These are phyloP conservation scores for Hypoxylon sp. DNA, from an alignment of 2,329 filamentous ascomycete genomes.

Conservation along the genomic window DNA sequence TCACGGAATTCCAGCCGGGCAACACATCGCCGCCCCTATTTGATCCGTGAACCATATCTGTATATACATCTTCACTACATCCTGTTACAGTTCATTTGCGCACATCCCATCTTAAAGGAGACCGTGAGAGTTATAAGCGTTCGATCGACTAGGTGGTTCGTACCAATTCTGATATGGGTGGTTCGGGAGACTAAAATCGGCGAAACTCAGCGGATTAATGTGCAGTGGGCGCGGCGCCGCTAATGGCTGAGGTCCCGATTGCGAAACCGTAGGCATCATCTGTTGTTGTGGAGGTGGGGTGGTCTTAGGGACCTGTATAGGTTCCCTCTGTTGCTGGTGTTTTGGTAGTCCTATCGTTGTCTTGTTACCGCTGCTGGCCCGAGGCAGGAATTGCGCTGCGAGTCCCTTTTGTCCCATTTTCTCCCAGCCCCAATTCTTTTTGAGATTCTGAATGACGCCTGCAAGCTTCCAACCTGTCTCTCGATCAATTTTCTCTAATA, in stretches of 20 bases:
- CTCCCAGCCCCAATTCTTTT: slow-evolving; percentile 83
- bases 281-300: slow-evolving; percentile 45
- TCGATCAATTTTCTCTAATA: slow-evolving; percentile 80
- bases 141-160: slow-evolving; percentile 74
- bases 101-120: slow-evolving; percentile 45
- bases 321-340: slow-evolving; percentile 42
- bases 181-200: slow-evolving; percentile 82
- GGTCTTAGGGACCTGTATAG: slow-evolving; percentile 41
- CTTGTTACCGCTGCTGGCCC: slow-evolving; percentile 20
- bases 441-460: slow-evolving; percentile 80
- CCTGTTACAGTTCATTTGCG: neutral
- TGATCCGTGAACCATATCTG: slow-evolving; percentile 5
- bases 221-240: slow-evolving; percentile 55
- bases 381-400: slow-evolving; percentile 48
- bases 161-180: slow-evolving; percentile 88
- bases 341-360: slow-evolving; percentile 25
- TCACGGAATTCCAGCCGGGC: slow-evolving; percentile 10
- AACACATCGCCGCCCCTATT: neutral
- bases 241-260: slow-evolving; percentile 49
- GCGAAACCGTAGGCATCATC: slow-evolving; percentile 45
- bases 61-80: slow-evolving; percentile 29
- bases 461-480: slow-evolving; percentile 85
- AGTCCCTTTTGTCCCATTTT: slow-evolving; percentile 54
- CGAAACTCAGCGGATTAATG: slow-evolving; percentile 79
- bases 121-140: slow-evolving; percentile 49